Conservation (phyloP, 441 rosid genomes). For the Rhodomyrtus psidioides region DNA sequence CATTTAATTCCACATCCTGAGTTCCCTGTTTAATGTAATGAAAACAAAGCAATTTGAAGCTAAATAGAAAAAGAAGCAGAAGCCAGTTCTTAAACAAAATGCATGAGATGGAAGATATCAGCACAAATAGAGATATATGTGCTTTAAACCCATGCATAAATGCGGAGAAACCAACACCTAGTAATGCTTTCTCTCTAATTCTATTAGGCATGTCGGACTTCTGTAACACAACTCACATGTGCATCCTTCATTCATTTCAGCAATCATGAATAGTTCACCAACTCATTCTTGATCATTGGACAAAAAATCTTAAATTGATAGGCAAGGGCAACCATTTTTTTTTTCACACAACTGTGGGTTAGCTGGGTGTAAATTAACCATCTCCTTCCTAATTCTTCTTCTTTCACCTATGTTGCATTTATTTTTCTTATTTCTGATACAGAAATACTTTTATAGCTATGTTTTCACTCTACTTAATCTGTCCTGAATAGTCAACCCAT, state of each 20-base stretch:
- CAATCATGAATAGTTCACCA: neutral
- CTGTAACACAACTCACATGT: too few species aligned
- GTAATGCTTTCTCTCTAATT: neutral
- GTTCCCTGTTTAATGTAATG: too few species aligned
- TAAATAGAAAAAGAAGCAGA: neutral
- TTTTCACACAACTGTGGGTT: too few species aligned
- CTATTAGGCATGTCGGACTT: neutral
- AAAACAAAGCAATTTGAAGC: neutral
- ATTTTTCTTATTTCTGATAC: too few species aligned
- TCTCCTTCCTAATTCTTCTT: too few species aligned
- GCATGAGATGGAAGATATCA: neutral
- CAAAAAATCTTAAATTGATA: too few species aligned
- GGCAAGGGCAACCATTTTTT: too few species aligned
- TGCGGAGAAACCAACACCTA: rapidly evolving
- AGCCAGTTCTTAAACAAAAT: neutral
- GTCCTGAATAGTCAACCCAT: neutral
- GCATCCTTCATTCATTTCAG: neutral
- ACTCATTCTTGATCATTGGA: neutral
- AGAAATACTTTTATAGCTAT: too few species aligned
- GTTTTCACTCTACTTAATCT: too few species aligned
- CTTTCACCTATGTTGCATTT: too few species aligned
- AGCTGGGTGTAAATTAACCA: too few species aligned
- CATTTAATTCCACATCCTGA: too few species aligned
- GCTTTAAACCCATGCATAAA: neutral
- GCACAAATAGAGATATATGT: neutral